These are phyloP conservation scores for Fusarium pseudograminearum DNA, from an alignment of 2,329 filamentous ascomycete species.

Conservation along the genomic window DNA sequence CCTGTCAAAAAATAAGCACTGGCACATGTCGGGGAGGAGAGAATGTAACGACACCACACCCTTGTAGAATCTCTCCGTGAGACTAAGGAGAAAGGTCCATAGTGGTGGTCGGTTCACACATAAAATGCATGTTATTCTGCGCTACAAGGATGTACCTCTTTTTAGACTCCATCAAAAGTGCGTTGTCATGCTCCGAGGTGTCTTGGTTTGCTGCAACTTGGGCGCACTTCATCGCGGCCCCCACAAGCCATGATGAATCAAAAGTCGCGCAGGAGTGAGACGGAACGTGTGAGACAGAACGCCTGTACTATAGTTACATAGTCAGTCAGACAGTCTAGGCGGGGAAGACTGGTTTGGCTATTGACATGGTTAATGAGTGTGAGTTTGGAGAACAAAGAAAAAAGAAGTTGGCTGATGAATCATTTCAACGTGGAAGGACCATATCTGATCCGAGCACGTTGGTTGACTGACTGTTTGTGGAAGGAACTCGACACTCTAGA, in stretches of 20 bases:
- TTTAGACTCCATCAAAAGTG: constrained; percentile 30
- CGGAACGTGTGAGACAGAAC: background rate
- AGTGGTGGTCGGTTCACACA: constrained; percentile 11
- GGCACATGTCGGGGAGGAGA: constrained; percentile 24
- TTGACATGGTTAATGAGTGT: constrained; percentile 10
- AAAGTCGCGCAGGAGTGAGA: constrained; percentile 45
- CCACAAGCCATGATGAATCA: constrained; percentile 13
- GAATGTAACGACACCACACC: constrained; percentile 38
- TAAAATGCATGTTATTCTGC: constrained; percentile 14
- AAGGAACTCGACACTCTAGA: background rate
- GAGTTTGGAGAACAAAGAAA: constrained; percentile 31
- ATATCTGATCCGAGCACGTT: constrained; percentile 34
- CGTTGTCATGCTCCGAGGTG: constrained; percentile 35
- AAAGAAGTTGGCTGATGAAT: background rate
- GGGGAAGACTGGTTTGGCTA: constrained; percentile 19
- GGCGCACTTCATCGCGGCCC: constrained; percentile 32
- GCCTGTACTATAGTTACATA: background rate
- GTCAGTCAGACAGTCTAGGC: background rate
- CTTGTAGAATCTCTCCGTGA: constrained; percentile 36
- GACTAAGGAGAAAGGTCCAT: constrained; percentile 11
- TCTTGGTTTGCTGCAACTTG: constrained; percentile 35
- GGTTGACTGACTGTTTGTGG: constrained; percentile 13
- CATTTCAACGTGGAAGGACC: constrained; percentile 15
- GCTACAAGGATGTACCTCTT: constrained; percentile 29
- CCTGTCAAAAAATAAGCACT: constrained; percentile 41